Conservation (phyloP, 1,139 yeast species). For the Taiozyma sp. region DNA sequence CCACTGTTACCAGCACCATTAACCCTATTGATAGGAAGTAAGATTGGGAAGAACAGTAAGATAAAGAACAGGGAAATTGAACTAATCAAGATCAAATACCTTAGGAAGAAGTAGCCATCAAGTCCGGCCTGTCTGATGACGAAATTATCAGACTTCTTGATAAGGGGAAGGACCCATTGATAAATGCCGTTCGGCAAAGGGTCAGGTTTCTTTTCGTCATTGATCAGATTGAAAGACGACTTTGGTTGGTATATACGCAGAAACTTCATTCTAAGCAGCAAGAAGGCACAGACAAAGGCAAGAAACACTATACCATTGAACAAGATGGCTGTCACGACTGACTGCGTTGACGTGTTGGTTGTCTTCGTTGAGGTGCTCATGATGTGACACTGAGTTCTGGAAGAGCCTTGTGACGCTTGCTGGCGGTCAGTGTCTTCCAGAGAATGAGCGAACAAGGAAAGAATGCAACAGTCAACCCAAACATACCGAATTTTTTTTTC, state of each 20-base stretch:
- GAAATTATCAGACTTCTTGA: slow-evolving; percentile 60
- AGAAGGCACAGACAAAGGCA: slow-evolving; percentile 47
- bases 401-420: background rate
- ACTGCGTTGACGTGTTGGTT: slow-evolving; percentile 50
- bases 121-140: slow-evolving; percentile 69
- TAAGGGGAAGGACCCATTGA: slow-evolving; percentile 54
- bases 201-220: slow-evolving; percentile 57
- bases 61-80: slow-evolving; percentile 54
- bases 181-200: slow-evolving; percentile 60
- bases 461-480: background rate
- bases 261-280: slow-evolving; percentile 49
- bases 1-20: slow-evolving; percentile 57
- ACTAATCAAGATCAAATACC: slow-evolving; percentile 65
- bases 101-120: slow-evolving; percentile 81
- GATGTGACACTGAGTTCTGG: background rate
- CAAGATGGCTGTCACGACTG: slow-evolving; percentile 57
- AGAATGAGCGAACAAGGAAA: background rate
- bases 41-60: slow-evolving; percentile 48
- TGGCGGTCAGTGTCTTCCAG: background rate
- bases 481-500: background rate
- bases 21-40: slow-evolving; percentile 63
- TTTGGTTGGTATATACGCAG: slow-evolving; percentile 69
- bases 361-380: slow-evolving; percentile 4
- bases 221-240: slow-evolving; percentile 51
- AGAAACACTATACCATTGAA: slow-evolving; percentile 53